These are phyloP conservation scores for Cladophialophora carrionii DNA, from an alignment of 2,329 filamentous ascomycete species.

Conservation along the genomic window DNA sequence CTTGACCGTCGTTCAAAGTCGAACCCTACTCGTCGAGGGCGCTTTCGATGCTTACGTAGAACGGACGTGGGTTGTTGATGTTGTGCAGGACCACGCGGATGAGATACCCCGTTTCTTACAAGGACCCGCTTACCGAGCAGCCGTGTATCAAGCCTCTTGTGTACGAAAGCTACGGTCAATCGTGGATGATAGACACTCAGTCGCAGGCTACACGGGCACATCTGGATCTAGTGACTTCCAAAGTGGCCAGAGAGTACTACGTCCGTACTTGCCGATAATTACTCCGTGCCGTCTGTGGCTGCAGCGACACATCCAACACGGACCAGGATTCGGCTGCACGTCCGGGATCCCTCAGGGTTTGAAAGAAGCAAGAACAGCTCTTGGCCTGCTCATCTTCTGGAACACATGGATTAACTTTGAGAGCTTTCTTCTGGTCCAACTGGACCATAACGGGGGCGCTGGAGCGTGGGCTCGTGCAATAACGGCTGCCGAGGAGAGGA, in stretches of 20 bases:
- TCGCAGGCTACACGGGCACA: neutral
- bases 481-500: neutral
- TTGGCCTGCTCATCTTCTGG: neutral
- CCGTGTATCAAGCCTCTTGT: neutral
- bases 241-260: conserved; percentile 2
- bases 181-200: neutral
- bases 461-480: neutral
- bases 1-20: neutral
- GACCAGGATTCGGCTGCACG: neutral
- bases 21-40: neutral
- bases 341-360: neutral
- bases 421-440: neutral
- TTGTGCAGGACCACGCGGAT: conserved; percentile 1
- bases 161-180: neutral
- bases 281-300: conserved; percentile 4
- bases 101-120: conserved; percentile 11
- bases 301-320: neutral
- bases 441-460: neutral
- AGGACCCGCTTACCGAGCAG: neutral
- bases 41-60: neutral
- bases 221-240: neutral
- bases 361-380: neutral
- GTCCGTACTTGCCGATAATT: neutral
- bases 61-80: neutral
- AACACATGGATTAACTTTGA: neutral